Percentiles rank a stretch among this genome's conserved stretches.
phyloP scores from a whole-genome alignment of 148 eudicot species.

The Cornus controversa region DNA sequence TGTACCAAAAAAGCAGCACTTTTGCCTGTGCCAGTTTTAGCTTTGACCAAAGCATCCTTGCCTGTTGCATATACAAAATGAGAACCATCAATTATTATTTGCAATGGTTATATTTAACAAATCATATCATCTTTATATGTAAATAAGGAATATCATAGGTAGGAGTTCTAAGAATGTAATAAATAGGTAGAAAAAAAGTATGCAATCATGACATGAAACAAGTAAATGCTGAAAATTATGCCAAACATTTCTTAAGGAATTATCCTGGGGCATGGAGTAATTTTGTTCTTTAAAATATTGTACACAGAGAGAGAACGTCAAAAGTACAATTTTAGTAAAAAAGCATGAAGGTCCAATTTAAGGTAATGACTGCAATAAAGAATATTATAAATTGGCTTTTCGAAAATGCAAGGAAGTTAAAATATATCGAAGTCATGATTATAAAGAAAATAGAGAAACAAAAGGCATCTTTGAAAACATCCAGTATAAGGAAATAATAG shows the following conservation, averaged over 20 bases:
- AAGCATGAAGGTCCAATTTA: neutral
- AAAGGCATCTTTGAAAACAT: neutral
- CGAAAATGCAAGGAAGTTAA: neutral
- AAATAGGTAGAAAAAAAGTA: neutral
- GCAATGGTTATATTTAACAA: neutral
- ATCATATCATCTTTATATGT: neutral
- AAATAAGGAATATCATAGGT: neutral
- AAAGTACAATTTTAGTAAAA: neutral
- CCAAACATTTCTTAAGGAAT: neutral
- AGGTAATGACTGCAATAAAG: neutral
- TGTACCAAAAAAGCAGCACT: constrained; percentile 96
- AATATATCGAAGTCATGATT: neutral
- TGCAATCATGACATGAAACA: neutral
- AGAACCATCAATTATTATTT: constrained; percentile 11
- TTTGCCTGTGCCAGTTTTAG: constrained; percentile 88
- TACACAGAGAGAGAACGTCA: neutral
- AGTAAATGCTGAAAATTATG: neutral
- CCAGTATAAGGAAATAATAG: neutral
- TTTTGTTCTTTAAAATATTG: neutral
- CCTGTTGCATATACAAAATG: constrained; percentile 43
- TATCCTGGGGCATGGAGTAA: no score
- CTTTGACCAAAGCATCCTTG: constrained; percentile 84
- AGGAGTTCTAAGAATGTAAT: neutral
- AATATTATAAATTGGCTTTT: no score
- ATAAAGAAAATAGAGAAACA: neutral